Conservation (phyloP, 768 basidiomycete genomes). For the Leccinum uliginosum region DNA sequence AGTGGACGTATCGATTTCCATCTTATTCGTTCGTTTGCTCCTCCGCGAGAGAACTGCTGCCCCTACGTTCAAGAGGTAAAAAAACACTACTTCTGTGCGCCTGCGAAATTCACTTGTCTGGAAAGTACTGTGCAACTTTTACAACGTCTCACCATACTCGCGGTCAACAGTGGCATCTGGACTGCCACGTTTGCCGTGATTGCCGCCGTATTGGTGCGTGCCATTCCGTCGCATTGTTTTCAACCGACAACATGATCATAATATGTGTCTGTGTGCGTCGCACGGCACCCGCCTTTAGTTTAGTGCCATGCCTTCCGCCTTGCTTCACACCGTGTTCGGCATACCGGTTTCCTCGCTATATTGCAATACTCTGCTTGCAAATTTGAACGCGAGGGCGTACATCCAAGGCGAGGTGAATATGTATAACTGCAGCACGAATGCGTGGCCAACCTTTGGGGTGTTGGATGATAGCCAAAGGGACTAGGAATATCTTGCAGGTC, state of each 20-base stretch:
- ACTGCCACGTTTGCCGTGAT: not conserved
- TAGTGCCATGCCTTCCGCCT: not conserved
- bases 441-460: no score
- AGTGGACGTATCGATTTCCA: not conserved
- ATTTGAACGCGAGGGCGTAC: not conserved
- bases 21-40: not conserved
- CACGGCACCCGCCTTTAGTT: no score
- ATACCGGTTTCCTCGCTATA: not conserved
- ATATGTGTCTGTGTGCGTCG: not conserved
- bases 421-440: no score
- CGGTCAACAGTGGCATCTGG: not conserved
- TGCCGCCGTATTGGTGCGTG: not conserved
- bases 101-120: not conserved
- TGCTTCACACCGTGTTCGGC: not conserved
- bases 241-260: not conserved
- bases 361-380: not conserved
- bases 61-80: not conserved
- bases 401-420: not conserved
- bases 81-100: no score
- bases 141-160: not conserved
- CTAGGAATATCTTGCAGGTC: no score
- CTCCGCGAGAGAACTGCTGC: not conserved
- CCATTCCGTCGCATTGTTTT: not conserved
- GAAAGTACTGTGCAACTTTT: not conserved
- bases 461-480: no score